Evolutionary conservation across 495 filamentous ascomycete genomes (phyloP).

Genomic region (Penicillium turbatum): DNA sequence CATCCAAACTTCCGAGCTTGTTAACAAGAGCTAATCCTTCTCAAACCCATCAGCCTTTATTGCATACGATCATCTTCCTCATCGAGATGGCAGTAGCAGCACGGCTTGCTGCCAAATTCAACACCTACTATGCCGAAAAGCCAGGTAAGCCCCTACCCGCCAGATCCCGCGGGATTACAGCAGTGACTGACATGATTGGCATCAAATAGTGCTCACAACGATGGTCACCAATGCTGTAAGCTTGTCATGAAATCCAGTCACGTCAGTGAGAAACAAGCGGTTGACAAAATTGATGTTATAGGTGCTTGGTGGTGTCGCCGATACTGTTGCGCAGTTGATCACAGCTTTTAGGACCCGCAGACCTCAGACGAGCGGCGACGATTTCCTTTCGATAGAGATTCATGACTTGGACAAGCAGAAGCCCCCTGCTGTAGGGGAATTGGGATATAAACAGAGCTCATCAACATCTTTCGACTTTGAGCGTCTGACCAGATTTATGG

Average conservation of each 20-base stretch:
- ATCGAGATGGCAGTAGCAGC: conserved; percentile 83
- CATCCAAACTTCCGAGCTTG: background rate
- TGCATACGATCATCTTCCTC: conserved; percentile 80
- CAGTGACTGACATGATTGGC: conserved; percentile 23
- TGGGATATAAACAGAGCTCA: conserved; percentile 60
- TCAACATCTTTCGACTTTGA: conserved; percentile 94
- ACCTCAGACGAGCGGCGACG: conserved; percentile 51
- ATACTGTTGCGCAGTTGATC: conserved; percentile 92
- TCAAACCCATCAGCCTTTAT: conserved; percentile 60
- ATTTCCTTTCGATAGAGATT: conserved; percentile 82
- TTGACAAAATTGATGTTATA: conserved; percentile 31
- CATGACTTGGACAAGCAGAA: conserved; percentile 84
- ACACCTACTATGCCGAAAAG: conserved; percentile 82
- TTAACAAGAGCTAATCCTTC: conserved; percentile 10
- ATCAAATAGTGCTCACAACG: conserved; percentile 75
- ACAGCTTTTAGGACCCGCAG: conserved; percentile 70
- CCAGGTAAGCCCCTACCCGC: conserved; percentile 54
- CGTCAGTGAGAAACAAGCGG: background rate
- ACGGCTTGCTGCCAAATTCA: conserved; percentile 80
- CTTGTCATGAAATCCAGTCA: conserved; percentile 7
- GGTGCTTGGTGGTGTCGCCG: conserved; percentile 85
- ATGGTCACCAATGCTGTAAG: conserved; percentile 96
- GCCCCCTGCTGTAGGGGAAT: conserved; percentile 58
- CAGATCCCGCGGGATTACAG: background rate
- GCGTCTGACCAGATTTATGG: conserved; percentile 87